Percentiles rank a stretch among this genome's conserved stretches.
phyloP scores from a whole-genome alignment of 768 basidiomycete genomes.

The Lentinus tigrinus region DNA sequence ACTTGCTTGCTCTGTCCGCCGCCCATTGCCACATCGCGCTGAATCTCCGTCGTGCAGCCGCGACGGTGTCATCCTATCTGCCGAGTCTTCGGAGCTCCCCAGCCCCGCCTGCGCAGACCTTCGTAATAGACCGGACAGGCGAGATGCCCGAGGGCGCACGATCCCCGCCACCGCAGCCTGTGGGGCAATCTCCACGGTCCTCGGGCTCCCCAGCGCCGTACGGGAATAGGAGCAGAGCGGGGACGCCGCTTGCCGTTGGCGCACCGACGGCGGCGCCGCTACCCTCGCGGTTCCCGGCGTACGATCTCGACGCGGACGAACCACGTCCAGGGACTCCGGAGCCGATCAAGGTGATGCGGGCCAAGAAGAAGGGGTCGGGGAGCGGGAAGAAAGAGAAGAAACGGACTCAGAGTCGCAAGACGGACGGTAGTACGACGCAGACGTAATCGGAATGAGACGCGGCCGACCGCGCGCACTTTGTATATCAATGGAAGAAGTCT shows the following conservation, averaged over 20 bases:
- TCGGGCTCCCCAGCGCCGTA: conserved; percentile 14
- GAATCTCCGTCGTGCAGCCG: conserved; percentile 5
- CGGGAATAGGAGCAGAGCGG: conserved; percentile 10
- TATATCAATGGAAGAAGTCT: too few relatives aligned
- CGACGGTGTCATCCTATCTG: conserved; percentile 16
- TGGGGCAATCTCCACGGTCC: conserved; percentile 3
- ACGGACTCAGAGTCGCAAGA: conserved; percentile 42
- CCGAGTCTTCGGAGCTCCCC: conserved; percentile 23
- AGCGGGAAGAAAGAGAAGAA: conserved; percentile 54
- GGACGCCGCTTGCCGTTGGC: conserved; percentile 23
- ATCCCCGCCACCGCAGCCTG: background rate
- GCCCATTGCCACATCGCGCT: background rate
- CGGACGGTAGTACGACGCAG: conserved; percentile 1
- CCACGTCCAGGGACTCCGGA: conserved; percentile 59
- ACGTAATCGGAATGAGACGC: background rate
- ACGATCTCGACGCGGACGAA: conserved; percentile 51
- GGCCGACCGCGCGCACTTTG: background rate
- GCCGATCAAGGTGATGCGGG: conserved; percentile 71
- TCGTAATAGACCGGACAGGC: conserved; percentile 72
- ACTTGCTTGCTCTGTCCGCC: background rate
- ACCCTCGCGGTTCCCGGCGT: conserved; percentile 46
- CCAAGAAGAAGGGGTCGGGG: conserved; percentile 63
- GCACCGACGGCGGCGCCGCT: conserved; percentile 36
- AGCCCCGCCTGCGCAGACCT: conserved; percentile 40
- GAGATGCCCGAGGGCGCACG: conserved; percentile 77